A percentile compares a stretch with the other conserved stretches of the same genome.
These are phyloP conservation scores for Schoenoplectus tabernaemontani DNA, from an alignment of 202 grass and related monocot species.

Conservation along the genomic window DNA sequence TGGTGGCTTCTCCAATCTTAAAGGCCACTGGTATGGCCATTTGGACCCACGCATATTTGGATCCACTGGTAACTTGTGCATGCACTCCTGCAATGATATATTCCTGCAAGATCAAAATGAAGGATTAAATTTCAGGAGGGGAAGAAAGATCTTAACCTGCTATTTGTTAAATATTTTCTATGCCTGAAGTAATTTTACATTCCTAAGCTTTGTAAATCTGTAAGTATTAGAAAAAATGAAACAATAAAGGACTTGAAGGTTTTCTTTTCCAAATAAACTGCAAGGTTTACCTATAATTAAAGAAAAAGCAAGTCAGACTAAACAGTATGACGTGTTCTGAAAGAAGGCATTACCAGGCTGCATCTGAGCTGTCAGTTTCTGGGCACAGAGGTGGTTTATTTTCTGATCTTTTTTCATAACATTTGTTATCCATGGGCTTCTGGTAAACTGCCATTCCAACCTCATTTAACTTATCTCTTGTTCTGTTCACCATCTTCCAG, in stretches of 20 bases:
- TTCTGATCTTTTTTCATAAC: constrained; percentile 83
- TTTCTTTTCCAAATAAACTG: not conserved
- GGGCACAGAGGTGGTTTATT: constrained; percentile 67
- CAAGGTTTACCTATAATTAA: not conserved
- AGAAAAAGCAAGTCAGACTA: not conserved
- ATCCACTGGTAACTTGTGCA: constrained; percentile 71
- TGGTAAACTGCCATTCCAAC: constrained; percentile 81
- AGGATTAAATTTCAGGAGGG: not conserved
- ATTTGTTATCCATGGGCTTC: constrained; percentile 91
- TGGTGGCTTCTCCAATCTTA: constrained; percentile 66
- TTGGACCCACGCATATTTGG: constrained; percentile 37
- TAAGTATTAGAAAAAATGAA: not conserved
- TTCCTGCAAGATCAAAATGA: constrained; percentile 49
- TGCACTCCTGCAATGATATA: constrained; percentile 79
- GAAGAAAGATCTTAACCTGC: not conserved
- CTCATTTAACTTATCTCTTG: constrained; percentile 70
- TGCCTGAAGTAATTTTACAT: not conserved
- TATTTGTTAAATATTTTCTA: not conserved
- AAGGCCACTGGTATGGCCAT: constrained; percentile 78
- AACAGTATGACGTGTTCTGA: not conserved
- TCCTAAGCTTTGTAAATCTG: not conserved
- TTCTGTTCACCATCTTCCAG: constrained; percentile 93
- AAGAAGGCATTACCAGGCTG: constrained; percentile 63
- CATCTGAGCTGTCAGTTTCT: constrained; percentile 73
- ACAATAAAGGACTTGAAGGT: not conserved